A percentile compares a stretch with the other conserved stretches of the same genome.
phyloP scores from a whole-genome alignment of 768 basidiomycete species.

The Amanita molliuscula region DNA sequence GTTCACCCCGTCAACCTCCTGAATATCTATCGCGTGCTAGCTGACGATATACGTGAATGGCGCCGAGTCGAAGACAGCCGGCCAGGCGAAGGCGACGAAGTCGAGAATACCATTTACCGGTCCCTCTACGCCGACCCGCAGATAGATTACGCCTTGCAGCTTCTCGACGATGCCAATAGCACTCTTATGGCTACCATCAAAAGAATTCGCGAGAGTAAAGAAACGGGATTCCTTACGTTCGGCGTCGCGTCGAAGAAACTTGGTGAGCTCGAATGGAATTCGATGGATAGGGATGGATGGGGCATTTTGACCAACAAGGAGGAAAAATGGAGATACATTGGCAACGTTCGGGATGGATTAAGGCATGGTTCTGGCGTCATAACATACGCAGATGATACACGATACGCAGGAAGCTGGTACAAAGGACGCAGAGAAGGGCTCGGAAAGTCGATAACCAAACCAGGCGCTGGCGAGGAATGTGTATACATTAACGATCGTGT shows the following conservation, averaged over 20 bases:
- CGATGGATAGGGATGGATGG: slow-evolving; percentile 10
- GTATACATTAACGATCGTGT: slow-evolving; percentile 5
- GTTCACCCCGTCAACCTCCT: slow-evolving; percentile 5
- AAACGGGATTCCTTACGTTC: slow-evolving; percentile 4
- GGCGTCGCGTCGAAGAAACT: background rate
- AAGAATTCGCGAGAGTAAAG: background rate
- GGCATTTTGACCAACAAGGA: slow-evolving; percentile 8
- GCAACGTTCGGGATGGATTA: slow-evolving; percentile 8
- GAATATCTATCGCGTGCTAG: slow-evolving; percentile 4
- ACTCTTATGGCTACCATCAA: background rate
- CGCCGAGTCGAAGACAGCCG: background rate
- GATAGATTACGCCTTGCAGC: background rate
- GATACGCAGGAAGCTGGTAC: slow-evolving; percentile 11
- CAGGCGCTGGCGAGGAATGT: background rate
- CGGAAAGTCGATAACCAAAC: slow-evolving; percentile 6
- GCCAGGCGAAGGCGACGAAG: background rate
- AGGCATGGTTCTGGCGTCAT: slow-evolving; percentile 10
- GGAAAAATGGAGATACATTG: slow-evolving; percentile 9
- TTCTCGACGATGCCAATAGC: background rate
- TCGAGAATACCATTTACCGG: slow-evolving; percentile 1
- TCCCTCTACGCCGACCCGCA: background rate
- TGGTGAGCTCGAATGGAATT: slow-evolving; percentile 9
- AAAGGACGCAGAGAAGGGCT: slow-evolving; percentile 7
- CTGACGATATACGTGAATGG: slow-evolving; percentile 4
- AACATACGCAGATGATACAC: slow-evolving; percentile 9